These are phyloP conservation scores for Talaromyces sp. DNA, from an alignment of 2,329 filamentous ascomycete genomes.

Conservation along the genomic window DNA sequence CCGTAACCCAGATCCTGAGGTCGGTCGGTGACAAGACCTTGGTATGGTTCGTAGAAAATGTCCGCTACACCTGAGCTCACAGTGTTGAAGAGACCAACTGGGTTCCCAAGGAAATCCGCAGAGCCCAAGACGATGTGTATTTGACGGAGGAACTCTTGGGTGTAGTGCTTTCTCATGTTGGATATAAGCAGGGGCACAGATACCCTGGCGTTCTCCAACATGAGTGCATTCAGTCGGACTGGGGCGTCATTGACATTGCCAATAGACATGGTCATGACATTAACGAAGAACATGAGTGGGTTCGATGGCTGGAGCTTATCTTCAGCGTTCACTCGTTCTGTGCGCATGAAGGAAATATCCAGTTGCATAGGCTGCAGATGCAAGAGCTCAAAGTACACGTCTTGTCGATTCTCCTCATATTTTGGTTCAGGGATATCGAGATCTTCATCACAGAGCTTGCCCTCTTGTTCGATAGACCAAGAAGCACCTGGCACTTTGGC, in stretches of 20 bases:
- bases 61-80: conserved; percentile 95
- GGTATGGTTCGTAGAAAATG: conserved; percentile 99
- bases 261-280: conserved; percentile 98
- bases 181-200: conserved; percentile 78
- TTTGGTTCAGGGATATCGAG: conserved; percentile 90
- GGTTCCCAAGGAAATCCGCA: conserved; percentile 95
- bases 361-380: conserved; percentile 98
- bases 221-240: conserved; percentile 84
- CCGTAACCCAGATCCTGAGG: conserved; percentile 93
- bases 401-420: conserved; percentile 77
- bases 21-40: conserved; percentile 90
- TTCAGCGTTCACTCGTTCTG: conserved; percentile 92
- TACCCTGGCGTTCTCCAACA: conserved; percentile 91
- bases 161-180: conserved; percentile 91
- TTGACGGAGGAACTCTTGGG: conserved; percentile 91
- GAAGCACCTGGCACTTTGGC: conserved; percentile 86
- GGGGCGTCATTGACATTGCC: conserved; percentile 98
- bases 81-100: conserved; percentile 96
- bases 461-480: conserved; percentile 80
- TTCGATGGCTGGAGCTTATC: conserved; percentile 88
- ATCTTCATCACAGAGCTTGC: conserved; percentile 81
- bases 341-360: conserved; percentile 93
- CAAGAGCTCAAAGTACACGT: conserved; percentile 96
- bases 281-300: conserved; percentile 97
- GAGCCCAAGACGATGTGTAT: conserved; percentile 97